Evolutionary conservation across 768 basidiomycete genomes (phyloP).

Genomic region (Calocera viscosa): DNA sequence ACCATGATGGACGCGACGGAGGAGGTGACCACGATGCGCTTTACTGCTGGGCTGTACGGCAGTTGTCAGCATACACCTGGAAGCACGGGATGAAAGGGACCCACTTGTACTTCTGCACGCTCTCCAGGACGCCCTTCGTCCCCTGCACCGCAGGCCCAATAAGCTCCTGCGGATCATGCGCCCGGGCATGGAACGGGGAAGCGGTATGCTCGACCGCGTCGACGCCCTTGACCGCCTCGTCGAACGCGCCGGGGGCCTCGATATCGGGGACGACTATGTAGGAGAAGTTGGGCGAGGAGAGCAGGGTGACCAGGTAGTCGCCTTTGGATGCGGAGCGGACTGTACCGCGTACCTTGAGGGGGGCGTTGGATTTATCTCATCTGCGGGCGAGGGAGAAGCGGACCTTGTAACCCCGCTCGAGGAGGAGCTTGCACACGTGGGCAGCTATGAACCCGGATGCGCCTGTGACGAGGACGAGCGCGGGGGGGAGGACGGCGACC

Average conservation of each 20-base stretch:
- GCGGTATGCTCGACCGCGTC: conserved; percentile 19
- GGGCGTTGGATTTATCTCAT: background rate
- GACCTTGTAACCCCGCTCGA: conserved; percentile 12
- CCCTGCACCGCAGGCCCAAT: conserved; percentile 44
- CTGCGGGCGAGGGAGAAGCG: background rate
- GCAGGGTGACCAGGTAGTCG: background rate
- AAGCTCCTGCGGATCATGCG: conserved; percentile 31
- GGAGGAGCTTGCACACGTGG: conserved; percentile 12
- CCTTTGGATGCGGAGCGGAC: conserved; percentile 9
- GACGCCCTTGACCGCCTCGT: conserved; percentile 18
- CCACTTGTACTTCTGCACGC: conserved; percentile 26
- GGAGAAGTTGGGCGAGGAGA: conserved; percentile 9
- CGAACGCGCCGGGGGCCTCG: conserved; percentile 11
- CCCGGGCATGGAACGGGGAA: conserved; percentile 11
- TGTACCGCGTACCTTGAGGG: conserved; percentile 6
- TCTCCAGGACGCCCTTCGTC: conserved; percentile 32
- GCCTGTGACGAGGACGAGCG: conserved; percentile 16
- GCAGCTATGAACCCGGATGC: conserved; percentile 12
- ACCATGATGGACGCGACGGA: conserved; percentile 27
- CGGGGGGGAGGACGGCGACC: conserved; percentile 10
- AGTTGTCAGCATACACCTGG: background rate
- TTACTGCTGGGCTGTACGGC: conserved; percentile 20
- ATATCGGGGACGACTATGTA: conserved; percentile 14
- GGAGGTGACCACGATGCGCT: conserved; percentile 30
- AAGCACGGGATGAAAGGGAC: background rate